Evolutionary conservation across 768 basidiomycete genomes (phyloP).

Genomic region (Rhodotorula diobovata): DNA sequence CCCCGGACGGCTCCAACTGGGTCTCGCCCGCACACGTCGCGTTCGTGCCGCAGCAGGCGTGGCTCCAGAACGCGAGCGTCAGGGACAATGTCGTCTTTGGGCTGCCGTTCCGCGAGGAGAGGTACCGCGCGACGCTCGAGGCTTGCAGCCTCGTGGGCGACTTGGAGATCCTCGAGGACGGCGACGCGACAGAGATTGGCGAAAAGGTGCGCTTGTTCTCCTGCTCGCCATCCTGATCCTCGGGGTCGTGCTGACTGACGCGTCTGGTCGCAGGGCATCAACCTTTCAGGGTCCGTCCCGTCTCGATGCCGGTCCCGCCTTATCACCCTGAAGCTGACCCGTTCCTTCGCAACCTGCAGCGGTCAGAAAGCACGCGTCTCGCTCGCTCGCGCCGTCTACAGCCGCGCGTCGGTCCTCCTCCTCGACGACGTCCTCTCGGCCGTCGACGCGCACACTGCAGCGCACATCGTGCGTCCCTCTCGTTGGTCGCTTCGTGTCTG

Average conservation of each 20-base stretch:
- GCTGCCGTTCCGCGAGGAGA: constrained; percentile 57
- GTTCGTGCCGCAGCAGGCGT: constrained; percentile 63
- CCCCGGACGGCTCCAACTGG: constrained; percentile 35
- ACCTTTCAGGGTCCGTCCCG: constrained; percentile 53
- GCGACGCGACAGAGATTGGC: constrained; percentile 60
- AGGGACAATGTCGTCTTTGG: constrained; percentile 61
- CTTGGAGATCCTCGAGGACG: constrained; percentile 66
- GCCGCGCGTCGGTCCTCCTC: constrained; percentile 63
- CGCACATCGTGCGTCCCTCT: constrained; percentile 58
- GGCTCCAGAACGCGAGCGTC: constrained; percentile 54
- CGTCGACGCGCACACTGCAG: constrained; percentile 86
- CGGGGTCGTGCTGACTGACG: constrained; percentile 42
- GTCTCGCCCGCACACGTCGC: constrained; percentile 51
- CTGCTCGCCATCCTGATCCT: not conserved
- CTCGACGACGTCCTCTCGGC: constrained; percentile 68
- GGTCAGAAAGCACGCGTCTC: constrained; percentile 76
- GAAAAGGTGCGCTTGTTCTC: constrained; percentile 38
- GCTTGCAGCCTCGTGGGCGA: constrained; percentile 69
- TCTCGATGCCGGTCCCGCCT: too few species aligned
- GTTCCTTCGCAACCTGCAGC: constrained; percentile 42
- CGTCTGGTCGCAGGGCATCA: constrained; percentile 62
- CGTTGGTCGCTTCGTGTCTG: too few species aligned
- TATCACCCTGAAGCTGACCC: not conserved
- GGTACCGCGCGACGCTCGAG: constrained; percentile 66
- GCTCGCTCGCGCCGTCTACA: constrained; percentile 82